Evolutionary conservation across 768 basidiomycete species (phyloP).

Genomic region (Phallus indusiatus): DNA sequence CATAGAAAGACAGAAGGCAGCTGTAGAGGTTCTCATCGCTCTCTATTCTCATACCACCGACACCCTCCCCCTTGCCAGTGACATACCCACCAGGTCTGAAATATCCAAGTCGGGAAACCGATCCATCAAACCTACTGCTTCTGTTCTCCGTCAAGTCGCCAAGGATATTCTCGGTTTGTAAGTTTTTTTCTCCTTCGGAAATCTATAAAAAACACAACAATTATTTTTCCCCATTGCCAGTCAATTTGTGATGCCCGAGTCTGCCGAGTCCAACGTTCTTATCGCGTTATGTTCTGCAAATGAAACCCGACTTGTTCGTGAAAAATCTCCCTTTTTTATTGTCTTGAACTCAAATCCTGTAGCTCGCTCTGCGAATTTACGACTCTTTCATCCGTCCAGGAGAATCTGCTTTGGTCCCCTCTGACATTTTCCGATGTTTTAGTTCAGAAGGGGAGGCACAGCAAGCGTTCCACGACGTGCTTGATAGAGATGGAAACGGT

Average conservation of each 20-base stretch:
- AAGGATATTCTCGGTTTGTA: slow-evolving; percentile 48
- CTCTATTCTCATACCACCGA: slow-evolving; percentile 76
- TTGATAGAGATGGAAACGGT: slow-evolving; percentile 66
- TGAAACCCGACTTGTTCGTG: slow-evolving; percentile 57
- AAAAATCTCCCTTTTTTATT: neutral
- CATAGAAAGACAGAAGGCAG: slow-evolving; percentile 74
- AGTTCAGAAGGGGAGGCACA: slow-evolving; percentile 55
- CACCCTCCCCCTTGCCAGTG: slow-evolving; percentile 54
- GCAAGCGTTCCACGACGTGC: slow-evolving; percentile 48
- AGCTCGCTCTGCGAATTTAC: slow-evolving; percentile 79
- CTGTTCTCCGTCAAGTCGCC: slow-evolving; percentile 55
- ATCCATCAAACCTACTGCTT: slow-evolving; percentile 73
- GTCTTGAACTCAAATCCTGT: slow-evolving; percentile 6
- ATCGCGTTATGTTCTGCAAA: slow-evolving; percentile 71
- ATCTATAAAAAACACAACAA: too few relatives aligned
- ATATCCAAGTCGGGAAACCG: slow-evolving; percentile 63
- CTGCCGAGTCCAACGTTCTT: slow-evolving; percentile 71
- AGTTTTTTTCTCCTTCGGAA: too few relatives aligned
- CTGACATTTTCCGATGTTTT: slow-evolving; percentile 69
- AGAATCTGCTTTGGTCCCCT: slow-evolving; percentile 46
- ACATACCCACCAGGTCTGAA: slow-evolving; percentile 46
- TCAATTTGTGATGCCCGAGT: slow-evolving; percentile 82
- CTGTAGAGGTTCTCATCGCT: slow-evolving; percentile 57
- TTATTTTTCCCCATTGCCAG: slow-evolving; percentile 23
- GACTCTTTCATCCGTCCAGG: slow-evolving; percentile 70